Conservation (phyloP, 225 moss, liverwort and hornwort genomes). For the Lunularia cruciata region DNA sequence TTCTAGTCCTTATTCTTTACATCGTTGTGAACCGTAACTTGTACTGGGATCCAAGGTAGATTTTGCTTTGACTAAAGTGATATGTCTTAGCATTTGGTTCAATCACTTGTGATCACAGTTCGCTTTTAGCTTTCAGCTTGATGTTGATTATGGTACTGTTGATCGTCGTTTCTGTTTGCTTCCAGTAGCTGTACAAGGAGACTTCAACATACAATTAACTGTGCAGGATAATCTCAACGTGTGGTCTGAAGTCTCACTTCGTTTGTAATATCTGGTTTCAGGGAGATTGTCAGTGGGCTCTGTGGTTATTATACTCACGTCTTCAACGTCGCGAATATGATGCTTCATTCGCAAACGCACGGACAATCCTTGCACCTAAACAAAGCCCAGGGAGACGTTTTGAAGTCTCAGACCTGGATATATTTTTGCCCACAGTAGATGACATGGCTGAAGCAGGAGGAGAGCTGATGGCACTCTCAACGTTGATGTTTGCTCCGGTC, state of each 20-base stretch:
- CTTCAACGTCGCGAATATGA: constrained; percentile 85
- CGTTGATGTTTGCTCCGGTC: constrained; percentile 83
- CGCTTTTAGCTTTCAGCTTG: too few relatives aligned
- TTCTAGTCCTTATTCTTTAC: background rate
- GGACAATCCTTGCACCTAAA: constrained; percentile 50
- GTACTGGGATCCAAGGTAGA: too few relatives aligned
- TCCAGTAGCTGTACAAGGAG: too few relatives aligned
- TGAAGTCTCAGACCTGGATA: constrained; percentile 44
- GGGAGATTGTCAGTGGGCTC: constrained; percentile 88
- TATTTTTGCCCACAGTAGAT: constrained; percentile 56
- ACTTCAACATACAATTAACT: too few relatives aligned
- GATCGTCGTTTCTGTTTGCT: too few relatives aligned
- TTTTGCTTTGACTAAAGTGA: too few relatives aligned
- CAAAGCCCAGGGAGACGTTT: constrained; percentile 33
- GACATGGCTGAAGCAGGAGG: constrained; percentile 55
- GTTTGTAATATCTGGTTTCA: constrained; percentile 29
- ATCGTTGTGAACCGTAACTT: background rate
- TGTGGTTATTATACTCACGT: constrained; percentile 83
- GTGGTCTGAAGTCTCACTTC: background rate
- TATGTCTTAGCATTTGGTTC: too few relatives aligned
- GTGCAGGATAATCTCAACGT: too few relatives aligned
- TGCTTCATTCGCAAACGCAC: constrained; percentile 80
- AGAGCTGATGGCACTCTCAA: constrained; percentile 74
- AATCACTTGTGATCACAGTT: too few relatives aligned
- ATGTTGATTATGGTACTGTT: too few relatives aligned